Percentiles rank a stretch among this genome's conserved stretches.
Evolutionary conservation across 139 green algal genomes (phyloP).

Genomic region (Monoraphidium neglectum): DNA sequence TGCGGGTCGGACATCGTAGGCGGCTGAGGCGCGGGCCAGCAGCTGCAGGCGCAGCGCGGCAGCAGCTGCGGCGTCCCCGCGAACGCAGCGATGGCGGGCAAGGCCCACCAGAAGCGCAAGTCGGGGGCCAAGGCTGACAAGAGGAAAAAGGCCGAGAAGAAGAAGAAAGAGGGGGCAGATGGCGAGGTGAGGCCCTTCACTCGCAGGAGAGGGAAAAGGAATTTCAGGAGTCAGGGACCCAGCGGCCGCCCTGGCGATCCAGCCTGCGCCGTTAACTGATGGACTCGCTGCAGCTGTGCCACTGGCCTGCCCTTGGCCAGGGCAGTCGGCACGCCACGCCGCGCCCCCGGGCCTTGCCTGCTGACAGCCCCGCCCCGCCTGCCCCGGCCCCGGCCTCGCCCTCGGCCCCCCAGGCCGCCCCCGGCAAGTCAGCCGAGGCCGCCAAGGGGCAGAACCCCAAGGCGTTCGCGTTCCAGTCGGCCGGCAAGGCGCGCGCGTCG

Average conservation of each 20-base stretch:
- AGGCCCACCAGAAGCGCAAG: slow-evolving; percentile 73
- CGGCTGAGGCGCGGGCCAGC: background rate
- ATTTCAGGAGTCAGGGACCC: background rate
- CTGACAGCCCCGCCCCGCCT: no score
- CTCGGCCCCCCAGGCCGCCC: slow-evolving; percentile 33
- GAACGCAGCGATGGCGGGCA: slow-evolving; percentile 30
- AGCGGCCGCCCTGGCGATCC: background rate
- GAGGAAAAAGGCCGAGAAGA: slow-evolving; percentile 63
- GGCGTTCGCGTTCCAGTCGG: slow-evolving; percentile 75
- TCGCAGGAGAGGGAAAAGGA: background rate
- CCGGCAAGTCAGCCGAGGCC: background rate
- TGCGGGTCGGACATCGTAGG: background rate
- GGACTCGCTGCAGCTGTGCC: background rate
- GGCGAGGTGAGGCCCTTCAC: slow-evolving; percentile 9
- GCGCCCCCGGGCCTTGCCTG: no score
- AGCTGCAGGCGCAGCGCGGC: background rate
- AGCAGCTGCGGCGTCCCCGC: background rate
- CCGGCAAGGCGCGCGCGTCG: slow-evolving; percentile 66
- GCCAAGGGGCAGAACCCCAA: slow-evolving; percentile 64
- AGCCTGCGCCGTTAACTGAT: background rate
- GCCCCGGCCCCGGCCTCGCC: background rate
- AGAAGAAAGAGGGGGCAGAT: slow-evolving; percentile 48
- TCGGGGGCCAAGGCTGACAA: slow-evolving; percentile 74
- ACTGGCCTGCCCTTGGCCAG: no score
- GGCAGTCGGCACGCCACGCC: background rate